phyloP scores from a whole-genome alignment of 1,139 yeast genomes.

The Lodderomyces theae region DNA sequence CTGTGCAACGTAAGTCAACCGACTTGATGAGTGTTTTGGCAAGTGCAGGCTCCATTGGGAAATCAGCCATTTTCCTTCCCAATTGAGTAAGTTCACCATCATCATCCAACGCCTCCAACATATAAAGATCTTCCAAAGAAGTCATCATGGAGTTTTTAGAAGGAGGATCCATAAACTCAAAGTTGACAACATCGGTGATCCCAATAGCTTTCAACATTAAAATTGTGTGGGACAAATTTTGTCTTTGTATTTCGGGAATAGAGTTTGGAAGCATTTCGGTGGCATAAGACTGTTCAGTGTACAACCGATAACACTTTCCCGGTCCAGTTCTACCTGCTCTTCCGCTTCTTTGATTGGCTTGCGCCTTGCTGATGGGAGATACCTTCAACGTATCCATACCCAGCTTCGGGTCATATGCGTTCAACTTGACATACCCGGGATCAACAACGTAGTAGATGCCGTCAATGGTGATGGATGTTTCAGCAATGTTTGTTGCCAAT shows the following conservation, averaged over 20 bases:
- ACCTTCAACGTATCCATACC: conserved; percentile 79
- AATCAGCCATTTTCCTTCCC: conserved; percentile 85
- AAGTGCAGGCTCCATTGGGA: conserved; percentile 93
- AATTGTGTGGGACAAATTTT: conserved; percentile 80
- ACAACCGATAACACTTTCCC: conserved; percentile 72
- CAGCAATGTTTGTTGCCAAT: conserved; percentile 79
- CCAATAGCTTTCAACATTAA: conserved; percentile 96
- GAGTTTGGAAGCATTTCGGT: conserved; percentile 83
- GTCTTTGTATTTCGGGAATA: conserved; percentile 91
- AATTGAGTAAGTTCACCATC: conserved; percentile 69
- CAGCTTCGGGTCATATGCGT: conserved; percentile 69
- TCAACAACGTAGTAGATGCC: conserved; percentile 76
- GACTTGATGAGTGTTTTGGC: conserved; percentile 80
- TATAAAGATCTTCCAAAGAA: conserved; percentile 82
- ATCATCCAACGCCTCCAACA: conserved; percentile 78
- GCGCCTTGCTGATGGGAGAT: conserved; percentile 77
- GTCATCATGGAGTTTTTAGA: conserved; percentile 68
- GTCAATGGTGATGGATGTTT: conserved; percentile 77
- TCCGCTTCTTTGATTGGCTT: conserved; percentile 79
- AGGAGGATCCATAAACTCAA: conserved; percentile 96
- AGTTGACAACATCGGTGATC: conserved; percentile 70
- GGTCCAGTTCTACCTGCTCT: conserved; percentile 89
- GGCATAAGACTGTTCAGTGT: conserved; percentile 65
- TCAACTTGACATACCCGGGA: conserved; percentile 78
- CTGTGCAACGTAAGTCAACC: conserved; percentile 71